Evolutionary conservation across 139 green algal species (phyloP), one percentile per base, ranked within the genome.

Genomic region (Nannochloris sp.): DNA sequence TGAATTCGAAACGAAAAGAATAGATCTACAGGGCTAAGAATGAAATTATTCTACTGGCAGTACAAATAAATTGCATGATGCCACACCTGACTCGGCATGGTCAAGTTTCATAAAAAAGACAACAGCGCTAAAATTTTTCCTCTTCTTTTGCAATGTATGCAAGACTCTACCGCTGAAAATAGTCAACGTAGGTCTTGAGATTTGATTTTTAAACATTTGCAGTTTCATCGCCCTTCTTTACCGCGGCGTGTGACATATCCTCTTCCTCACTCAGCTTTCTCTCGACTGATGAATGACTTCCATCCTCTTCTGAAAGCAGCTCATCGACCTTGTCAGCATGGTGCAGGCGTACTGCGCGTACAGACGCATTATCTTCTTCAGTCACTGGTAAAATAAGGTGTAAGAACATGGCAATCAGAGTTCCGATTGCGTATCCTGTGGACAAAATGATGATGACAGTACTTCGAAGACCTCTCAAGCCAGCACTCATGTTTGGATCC

Each of bases 341-440:
- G n/a, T 53, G 11, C 46, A 53, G 46, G 9, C 46, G 46, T 26
- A 53, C 46, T 25, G 46, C 46, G 20, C 46, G 46, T 25, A 53
- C 46, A 25, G 46, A 53, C 5, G 12, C 46, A 53, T 53, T 59
- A 56, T 64, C 58, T 4, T 64, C 58, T 31, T 67, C 29, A 61
- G 40, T 57, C 4, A 45, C 11, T 44, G 66, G 66, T 29, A 72
- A 56, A 23, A 72, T 31, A 6, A 67, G 57, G 56, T 72, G 61
- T 5, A 72, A 57, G 26, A 72, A 33, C 37, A 72, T 72, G 28
- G 66, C 62, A 20, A 56, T 28, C 3, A 71, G 26, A 40, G 65
- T 61, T n/a, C 65, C 65, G 16, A 71, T 67, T 5, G 40, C 61
- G 17, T 66, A 72, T 29, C 68, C 68, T 29, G 61, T 70, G 0